Conservation (phyloP, 208 protist species). For the Trypanosoma conorhini region DNA sequence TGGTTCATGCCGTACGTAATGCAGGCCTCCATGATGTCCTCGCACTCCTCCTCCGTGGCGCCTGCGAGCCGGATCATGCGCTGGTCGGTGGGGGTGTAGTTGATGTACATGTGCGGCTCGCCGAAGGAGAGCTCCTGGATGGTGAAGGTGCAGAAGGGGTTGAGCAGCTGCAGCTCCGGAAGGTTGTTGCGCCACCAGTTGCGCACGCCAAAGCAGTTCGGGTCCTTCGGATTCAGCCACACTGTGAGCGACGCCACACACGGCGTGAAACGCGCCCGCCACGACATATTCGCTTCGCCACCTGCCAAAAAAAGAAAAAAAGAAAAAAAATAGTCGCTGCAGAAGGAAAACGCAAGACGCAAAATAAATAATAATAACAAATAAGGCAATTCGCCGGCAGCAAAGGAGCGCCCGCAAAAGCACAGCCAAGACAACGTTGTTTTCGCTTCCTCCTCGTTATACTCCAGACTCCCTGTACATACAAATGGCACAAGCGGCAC, state of each 20-base stretch:
- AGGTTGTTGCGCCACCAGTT: slow-evolving; percentile 93
- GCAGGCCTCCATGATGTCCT: slow-evolving; percentile 90
- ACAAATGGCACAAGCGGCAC: not conserved
- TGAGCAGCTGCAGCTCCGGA: slow-evolving; percentile 89
- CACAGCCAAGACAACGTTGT: not conserved
- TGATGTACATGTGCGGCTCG: slow-evolving; percentile 91
- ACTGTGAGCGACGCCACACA: slow-evolving; percentile 82
- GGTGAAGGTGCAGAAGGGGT: slow-evolving; percentile 88
- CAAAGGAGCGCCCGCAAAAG: not conserved
- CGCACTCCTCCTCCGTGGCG: slow-evolving; percentile 89
- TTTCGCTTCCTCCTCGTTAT: not conserved
- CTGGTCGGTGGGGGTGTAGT: slow-evolving; percentile 88
- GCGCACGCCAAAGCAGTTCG: slow-evolving; percentile 91
- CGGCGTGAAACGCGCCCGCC: slow-evolving; percentile 88
- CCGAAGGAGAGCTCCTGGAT: slow-evolving; percentile 91
- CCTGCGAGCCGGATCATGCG: slow-evolving; percentile 88
- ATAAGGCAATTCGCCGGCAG: not conserved
- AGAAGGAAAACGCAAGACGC: not conserved
- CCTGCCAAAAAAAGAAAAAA: not conserved
- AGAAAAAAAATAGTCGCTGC: too few species aligned
- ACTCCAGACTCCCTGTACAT: not conserved
- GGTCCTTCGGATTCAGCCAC: slow-evolving; percentile 93
- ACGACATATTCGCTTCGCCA: slow-evolving; percentile 60
- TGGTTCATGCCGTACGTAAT: slow-evolving; percentile 91
- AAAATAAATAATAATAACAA: too few species aligned